phyloP scores from a whole-genome alignment of 345 rosid species.

The Gossypioides kirkii region DNA sequence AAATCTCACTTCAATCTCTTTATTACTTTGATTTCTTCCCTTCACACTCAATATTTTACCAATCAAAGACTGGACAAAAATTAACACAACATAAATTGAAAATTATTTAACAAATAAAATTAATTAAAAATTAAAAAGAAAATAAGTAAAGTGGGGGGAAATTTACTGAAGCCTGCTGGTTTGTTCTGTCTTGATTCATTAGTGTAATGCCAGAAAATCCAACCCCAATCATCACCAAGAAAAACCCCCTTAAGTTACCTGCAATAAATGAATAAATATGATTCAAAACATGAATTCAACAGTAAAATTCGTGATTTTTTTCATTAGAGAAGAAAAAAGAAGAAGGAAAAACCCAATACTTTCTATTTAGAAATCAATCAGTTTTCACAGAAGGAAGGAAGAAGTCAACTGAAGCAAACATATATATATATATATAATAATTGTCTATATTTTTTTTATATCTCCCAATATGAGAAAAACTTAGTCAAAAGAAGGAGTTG shows the following conservation, averaged over 20 bases:
- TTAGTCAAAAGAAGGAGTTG: conserved; percentile 1
- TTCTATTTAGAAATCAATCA: background rate
- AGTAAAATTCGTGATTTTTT: background rate
- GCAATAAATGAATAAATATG: background rate
- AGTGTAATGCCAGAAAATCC: conserved; percentile 22
- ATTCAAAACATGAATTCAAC: background rate
- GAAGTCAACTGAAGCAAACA: background rate
- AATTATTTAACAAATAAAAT: background rate
- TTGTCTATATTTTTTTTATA: background rate
- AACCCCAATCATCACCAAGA: conserved; percentile 2
- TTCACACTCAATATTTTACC: conserved; percentile 29
- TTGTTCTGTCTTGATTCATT: conserved; percentile 33
- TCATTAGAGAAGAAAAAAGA: background rate
- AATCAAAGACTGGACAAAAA: conserved; percentile 6
- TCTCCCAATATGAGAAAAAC: background rate
- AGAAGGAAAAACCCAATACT: background rate
- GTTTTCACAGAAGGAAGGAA: background rate
- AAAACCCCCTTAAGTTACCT: background rate
- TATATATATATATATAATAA: background rate
- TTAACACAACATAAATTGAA: background rate
- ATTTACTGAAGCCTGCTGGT: conserved; percentile 27
- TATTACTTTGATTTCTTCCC: conserved; percentile 29
- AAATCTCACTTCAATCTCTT: conserved; percentile 20
- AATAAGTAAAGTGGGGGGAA: background rate
- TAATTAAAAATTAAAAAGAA: background rate